Conservation (phyloP, 306 rosid genomes). For the Rosa chinensis region DNA sequence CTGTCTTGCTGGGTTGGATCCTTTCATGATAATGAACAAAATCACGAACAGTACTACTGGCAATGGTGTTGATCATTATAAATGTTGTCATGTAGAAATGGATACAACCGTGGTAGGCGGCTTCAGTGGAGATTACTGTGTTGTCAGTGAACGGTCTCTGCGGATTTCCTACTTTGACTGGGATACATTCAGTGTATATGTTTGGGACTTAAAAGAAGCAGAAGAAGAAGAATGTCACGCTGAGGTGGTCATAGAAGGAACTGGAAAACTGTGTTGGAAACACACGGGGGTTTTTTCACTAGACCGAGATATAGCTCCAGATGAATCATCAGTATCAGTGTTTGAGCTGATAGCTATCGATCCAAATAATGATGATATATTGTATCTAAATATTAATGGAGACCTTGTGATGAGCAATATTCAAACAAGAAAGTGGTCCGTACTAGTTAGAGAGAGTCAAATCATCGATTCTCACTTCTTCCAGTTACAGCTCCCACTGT, state of each 20-base stretch:
- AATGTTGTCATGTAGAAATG: neutral
- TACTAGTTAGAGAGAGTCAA: neutral
- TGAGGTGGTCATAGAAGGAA: neutral
- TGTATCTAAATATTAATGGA: neutral
- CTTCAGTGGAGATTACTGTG: neutral
- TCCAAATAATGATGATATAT: neutral
- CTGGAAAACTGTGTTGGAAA: neutral
- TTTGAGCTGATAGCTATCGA: neutral
- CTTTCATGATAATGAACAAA: neutral
- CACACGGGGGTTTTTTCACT: neutral
- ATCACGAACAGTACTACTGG: neutral
- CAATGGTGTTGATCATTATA: neutral
- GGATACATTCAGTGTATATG: neutral
- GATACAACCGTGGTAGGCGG: neutral
- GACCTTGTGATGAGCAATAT: constrained; percentile 1
- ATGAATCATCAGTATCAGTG: neutral
- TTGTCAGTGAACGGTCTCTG: neutral
- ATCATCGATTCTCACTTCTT: neutral
- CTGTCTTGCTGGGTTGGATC: neutral
- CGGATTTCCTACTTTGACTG: neutral
- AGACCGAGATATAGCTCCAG: neutral
- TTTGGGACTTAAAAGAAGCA: neutral
- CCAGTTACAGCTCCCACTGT: neutral
- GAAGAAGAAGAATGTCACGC: neutral
- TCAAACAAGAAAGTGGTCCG: neutral